Conservation (phyloP, 169 alveolate species). For the Plasmodium malariae region DNA sequence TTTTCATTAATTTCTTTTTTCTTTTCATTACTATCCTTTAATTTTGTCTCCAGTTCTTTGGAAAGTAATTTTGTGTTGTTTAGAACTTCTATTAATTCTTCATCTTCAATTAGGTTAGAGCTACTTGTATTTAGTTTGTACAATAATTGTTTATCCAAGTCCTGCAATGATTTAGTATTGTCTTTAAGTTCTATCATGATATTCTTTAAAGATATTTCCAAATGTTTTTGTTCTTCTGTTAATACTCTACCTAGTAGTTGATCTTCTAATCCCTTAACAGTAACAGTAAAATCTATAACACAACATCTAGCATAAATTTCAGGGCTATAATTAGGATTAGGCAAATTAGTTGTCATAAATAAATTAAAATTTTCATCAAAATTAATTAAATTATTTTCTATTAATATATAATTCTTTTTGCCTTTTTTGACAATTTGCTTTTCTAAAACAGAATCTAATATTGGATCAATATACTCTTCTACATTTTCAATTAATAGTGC, state of each 20-base stretch:
- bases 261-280: conserved; percentile 95
- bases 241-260: conserved; percentile 97
- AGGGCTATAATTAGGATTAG: conserved; percentile 97
- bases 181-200: conserved; percentile 93
- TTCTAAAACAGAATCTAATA: conserved; percentile 96
- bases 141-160: conserved; percentile 92
- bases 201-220: conserved; percentile 94
- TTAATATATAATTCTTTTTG: conserved; percentile 88
- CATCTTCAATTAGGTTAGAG: conserved; percentile 95
- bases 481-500: conserved; percentile 95
- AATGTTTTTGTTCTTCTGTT: conserved; percentile 94
- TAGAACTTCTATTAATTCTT: conserved; percentile 95
- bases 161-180: conserved; percentile 94
- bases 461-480: conserved; percentile 96
- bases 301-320: conserved; percentile 97
- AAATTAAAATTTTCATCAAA: conserved; percentile 94
- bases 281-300: conserved; percentile 97
- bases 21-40: conserved; percentile 87
- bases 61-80: conserved; percentile 94
- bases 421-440: conserved; percentile 93
- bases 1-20: conserved; percentile 94
- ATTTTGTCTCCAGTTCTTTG: conserved; percentile 93
- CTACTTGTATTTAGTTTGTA: conserved; percentile 94
- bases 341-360: conserved; percentile 95
- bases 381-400: conserved; percentile 94